Percentiles rank a stretch among this genome's conserved stretches.
Conservation (phyloP, 441 rosid genomes). For the Mallotus japonicus region DNA sequence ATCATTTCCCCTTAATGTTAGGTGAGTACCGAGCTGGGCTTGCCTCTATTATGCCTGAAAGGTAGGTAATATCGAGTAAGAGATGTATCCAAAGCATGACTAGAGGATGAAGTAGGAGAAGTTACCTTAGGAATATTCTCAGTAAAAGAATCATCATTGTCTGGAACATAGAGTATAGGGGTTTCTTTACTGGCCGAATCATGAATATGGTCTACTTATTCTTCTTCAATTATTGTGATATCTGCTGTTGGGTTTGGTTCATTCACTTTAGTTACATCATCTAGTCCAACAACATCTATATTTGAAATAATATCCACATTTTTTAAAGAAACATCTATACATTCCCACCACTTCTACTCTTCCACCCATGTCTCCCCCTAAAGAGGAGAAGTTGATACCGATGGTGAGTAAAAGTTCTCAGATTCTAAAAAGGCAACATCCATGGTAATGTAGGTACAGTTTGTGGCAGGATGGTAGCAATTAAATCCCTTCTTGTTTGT, state of each 20-base stretch:
- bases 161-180: background rate
- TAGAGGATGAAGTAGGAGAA: too few species aligned
- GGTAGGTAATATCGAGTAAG: background rate
- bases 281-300: too few species aligned
- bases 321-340: too few species aligned
- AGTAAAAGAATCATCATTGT: background rate
- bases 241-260: too few species aligned
- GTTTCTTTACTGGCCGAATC: too few species aligned
- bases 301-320: too few species aligned
- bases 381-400: background rate
- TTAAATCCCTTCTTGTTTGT: background rate
- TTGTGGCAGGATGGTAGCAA: background rate
- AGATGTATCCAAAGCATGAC: background rate
- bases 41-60: background rate
- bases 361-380: background rate
- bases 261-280: too few species aligned
- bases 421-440: background rate
- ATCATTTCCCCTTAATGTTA: background rate
- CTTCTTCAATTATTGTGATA: too few species aligned
- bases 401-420: background rate
- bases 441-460: background rate
- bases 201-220: too few species aligned
- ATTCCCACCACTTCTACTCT: background rate
- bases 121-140: too few species aligned
- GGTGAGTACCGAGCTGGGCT: background rate